A percentile compares a stretch with the other conserved stretches of the same genome.
Evolutionary conservation across 2,329 filamentous ascomycete genomes (phyloP).

Genomic region (Sporothrix globosa): DNA sequence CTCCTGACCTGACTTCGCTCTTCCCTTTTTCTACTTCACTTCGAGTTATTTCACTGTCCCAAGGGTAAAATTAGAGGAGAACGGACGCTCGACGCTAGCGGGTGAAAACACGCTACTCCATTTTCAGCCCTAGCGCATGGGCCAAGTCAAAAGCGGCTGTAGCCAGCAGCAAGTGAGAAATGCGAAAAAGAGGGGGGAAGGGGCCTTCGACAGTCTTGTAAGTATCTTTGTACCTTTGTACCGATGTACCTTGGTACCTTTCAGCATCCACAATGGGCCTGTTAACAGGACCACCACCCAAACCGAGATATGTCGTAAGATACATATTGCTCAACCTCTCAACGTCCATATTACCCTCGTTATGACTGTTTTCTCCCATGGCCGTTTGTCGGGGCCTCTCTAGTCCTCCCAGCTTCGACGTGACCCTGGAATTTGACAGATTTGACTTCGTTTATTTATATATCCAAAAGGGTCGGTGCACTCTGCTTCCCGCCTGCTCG

Average conservation of each 20-base stretch:
- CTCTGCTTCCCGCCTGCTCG: not conserved
- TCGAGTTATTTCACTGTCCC: not conserved
- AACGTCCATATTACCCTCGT: not conserved
- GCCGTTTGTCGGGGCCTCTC: not conserved
- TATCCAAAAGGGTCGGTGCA: not conserved
- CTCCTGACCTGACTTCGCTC: not conserved
- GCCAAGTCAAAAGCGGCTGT: slow-evolving; percentile 8
- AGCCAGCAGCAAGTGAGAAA: slow-evolving; percentile 5
- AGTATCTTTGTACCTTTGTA: slow-evolving; percentile 14
- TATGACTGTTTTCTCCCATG: not conserved
- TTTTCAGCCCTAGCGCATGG: slow-evolving; percentile 31
- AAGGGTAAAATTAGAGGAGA: slow-evolving; percentile 15
- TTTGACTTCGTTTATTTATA: not conserved
- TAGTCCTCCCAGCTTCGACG: not conserved
- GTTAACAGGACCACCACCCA: not conserved
- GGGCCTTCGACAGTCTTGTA: not conserved
- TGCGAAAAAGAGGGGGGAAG: slow-evolving; percentile 18
- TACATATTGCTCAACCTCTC: not conserved
- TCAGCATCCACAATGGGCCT: not conserved
- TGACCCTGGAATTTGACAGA: not conserved
- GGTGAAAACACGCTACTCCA: slow-evolving; percentile 20
- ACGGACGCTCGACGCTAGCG: slow-evolving; percentile 1
- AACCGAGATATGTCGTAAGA: not conserved
- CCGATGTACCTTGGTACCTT: not conserved
- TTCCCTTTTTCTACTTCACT: slow-evolving; percentile 5